Evolutionary conservation across 192 early-diverging fungal species (phyloP).

Genomic region (Umbelopsis ramanniana): DNA sequence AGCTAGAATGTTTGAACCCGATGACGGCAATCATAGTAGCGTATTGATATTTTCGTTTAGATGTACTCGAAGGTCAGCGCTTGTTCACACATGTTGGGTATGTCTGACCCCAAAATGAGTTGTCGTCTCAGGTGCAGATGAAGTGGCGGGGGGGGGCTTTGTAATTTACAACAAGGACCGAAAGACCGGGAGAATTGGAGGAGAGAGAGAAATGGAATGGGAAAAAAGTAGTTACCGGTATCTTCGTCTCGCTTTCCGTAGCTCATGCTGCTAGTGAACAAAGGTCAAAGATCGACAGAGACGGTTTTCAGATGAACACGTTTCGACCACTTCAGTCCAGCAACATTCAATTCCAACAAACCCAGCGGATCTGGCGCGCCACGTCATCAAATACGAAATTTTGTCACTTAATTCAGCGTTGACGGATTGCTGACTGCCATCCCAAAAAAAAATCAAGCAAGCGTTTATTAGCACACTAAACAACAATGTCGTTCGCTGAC

Average conservation of each 20-base stretch:
- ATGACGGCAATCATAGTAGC: not conserved
- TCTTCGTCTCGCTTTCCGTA: conserved; percentile 73
- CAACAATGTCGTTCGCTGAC: conserved; percentile 6
- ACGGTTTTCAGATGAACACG: conserved; percentile 22
- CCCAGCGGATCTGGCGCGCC: conserved; percentile 18
- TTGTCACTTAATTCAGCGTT: conserved; percentile 3
- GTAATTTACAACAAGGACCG: conserved; percentile 2
- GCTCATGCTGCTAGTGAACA: conserved; percentile 48
- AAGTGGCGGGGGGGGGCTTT: not conserved
- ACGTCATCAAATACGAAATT: conserved; percentile 13
- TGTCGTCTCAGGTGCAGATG: not conserved
- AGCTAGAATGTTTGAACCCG: not conserved
- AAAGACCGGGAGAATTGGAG: not conserved
- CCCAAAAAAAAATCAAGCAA: not conserved
- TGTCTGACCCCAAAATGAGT: not conserved
- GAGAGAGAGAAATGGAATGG: not conserved
- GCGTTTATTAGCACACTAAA: not conserved
- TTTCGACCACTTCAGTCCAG: conserved; percentile 3
- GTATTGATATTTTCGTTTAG: not conserved
- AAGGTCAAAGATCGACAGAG: conserved; percentile 18
- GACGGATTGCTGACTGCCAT: not conserved
- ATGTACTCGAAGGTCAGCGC: not conserved
- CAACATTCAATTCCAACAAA: conserved; percentile 5
- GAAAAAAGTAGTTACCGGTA: conserved; percentile 49
- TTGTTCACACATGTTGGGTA: not conserved